Evolutionary conservation across 768 basidiomycete genomes (phyloP), one percentile per base, ranked within the genome.

Genomic region (Kwoniella shandongensis): DNA sequence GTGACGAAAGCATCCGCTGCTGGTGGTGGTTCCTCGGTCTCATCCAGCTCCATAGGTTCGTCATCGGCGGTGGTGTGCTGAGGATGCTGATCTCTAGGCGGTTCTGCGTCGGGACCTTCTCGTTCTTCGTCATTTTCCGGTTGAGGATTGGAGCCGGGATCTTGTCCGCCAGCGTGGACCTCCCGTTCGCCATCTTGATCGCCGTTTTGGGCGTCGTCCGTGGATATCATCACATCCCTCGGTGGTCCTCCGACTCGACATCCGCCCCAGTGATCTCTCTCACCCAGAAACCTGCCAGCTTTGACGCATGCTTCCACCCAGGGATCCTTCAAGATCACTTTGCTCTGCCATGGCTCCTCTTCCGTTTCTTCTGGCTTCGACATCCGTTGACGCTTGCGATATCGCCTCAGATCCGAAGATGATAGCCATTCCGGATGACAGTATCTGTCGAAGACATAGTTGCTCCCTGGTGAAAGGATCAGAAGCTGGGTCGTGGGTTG

Each of bases 351-450:
- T 22, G 38, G 47, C 22, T 66, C 54, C 3, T 60, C 47, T 23
- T 27, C 49, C 4, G 15, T 30, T 15, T n/a, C 25, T 25, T 26
- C 10, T 13, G 18, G 15, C 11, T 23, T 7, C 1, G 18, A 35
- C 25, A 22, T 32, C 20, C 22, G 2, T 23, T 32, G 32, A 11
- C 39, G 15, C 18, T 40, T 26, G 39, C 42, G 29, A 25, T 48
- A 53, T 26, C 39, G 26, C 26, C 29, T n/a, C 12, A 12, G 30
- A 22, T 29, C 25, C 6, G 20, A 30, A n/a, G 41, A 41, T 1
- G 52, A 12, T 1, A 70, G 54, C 69, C 69, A 70, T 8, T 47
- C 47, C 1, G 69, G 63, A 58, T 70, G 69, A 45, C 64, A 66
- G 36, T 65, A 65, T 42, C 42, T 38, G 39, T 65, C 64, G 38